phyloP scores from a whole-genome alignment of 2,329 filamentous ascomycete genomes.

The Colletotrichum sp. region DNA sequence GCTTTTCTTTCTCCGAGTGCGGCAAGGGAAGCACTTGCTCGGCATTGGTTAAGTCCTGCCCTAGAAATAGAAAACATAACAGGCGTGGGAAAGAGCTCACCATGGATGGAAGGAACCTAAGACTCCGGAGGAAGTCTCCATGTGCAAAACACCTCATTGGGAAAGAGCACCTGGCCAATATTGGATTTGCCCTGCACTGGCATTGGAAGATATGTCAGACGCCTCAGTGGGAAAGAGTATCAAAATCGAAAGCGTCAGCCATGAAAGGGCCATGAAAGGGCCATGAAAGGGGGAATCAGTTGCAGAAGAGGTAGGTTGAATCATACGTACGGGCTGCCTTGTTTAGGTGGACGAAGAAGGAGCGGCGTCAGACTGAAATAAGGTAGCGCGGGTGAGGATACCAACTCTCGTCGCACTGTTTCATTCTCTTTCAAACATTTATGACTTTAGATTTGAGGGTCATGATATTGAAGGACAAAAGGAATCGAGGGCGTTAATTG shows the following conservation, averaged over 20 bases:
- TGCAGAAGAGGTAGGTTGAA: neutral
- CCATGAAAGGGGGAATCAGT: neutral
- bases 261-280: neutral
- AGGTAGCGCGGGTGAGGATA: neutral
- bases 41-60: neutral
- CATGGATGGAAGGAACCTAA: neutral
- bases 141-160: neutral
- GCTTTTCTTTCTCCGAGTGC: neutral
- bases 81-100: neutral
- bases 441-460: neutral
- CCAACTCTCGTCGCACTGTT: neutral
- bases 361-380: neutral
- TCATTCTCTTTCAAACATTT: neutral
- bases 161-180: neutral
- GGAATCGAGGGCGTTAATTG: slow-evolving; percentile 66
- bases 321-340: neutral
- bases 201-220: neutral
- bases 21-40: neutral
- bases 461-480: slow-evolving; percentile 50
- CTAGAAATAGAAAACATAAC: neutral
- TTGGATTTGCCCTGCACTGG: neutral
- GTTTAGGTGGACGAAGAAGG: neutral
- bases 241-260: neutral
- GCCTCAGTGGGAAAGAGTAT: neutral
- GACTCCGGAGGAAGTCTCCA: neutral